phyloP scores from a whole-genome alignment of 345 rosid species.

The Arabidopsis suecica region DNA sequence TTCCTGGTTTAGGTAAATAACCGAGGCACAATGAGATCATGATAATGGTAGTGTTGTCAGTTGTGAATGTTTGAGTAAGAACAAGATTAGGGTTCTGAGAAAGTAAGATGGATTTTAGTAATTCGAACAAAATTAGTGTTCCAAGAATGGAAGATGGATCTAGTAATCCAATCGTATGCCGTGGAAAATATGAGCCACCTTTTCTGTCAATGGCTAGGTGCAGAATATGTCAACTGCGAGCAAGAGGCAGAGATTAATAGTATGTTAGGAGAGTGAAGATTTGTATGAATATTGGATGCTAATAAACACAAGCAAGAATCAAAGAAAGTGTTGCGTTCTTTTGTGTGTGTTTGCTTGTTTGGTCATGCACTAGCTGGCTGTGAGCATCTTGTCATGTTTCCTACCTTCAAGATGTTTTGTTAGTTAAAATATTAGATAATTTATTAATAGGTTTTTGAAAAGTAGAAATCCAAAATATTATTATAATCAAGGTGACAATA shows the following conservation, averaged over 20 bases:
- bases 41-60: constrained; percentile 24
- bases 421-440: neutral
- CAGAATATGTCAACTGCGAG: neutral
- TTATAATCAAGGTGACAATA: constrained; percentile 14
- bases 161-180: constrained; percentile 1
- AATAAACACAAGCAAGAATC: constrained; percentile 27
- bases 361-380: constrained; percentile 23
- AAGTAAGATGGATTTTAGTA: neutral
- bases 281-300: constrained; percentile 5
- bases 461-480: neutral
- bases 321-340: neutral
- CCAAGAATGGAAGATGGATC: neutral
- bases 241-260: neutral
- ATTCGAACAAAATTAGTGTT: neutral
- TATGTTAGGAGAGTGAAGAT: constrained; percentile 3
- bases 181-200: neutral
- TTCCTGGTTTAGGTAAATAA: neutral
- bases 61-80: constrained; percentile 11
- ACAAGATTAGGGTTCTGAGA: neutral
- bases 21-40: neutral
- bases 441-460: constrained; percentile 7
- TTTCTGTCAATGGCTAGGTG: constrained; percentile 10
- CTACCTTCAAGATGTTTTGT: constrained; percentile 19
- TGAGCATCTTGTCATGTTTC: constrained; percentile 39
- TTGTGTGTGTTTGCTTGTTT: constrained; percentile 22